Base-by-base conservation (phyloP, 495 filamentous ascomycete genomes). In the Lophiotrema nucula region DNA sequence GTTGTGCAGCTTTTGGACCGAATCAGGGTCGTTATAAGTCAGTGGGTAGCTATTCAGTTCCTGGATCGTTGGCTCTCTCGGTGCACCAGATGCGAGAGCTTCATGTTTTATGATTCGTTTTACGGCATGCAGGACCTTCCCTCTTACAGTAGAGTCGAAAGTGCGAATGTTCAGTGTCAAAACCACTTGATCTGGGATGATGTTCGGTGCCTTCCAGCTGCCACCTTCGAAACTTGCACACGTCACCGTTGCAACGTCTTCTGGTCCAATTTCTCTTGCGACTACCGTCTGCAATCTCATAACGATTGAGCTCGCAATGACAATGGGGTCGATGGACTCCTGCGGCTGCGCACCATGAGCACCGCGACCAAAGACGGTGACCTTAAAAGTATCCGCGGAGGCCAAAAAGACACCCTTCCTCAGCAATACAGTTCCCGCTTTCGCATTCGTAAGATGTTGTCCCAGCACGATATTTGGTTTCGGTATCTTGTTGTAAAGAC, bases 381-480 rank as follows among this genome's bases (percentile, higher is more conserved):
- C 23, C n/a, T 53, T 53, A 21, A 41, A 21, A 12, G 24, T 53
- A 26, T 53, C 50, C 13, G 50, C 33, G 8, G 24, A 13, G 1
- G 50, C 33, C 19, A 43, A 21, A n/a, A 39, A 18, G n/a, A 37
- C 26, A 2, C 50, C 50, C 12, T 18, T 2, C 8, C 16, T 51
- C 25, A 47, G 16, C 12, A 23, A 47, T 22, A 47, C 43, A 24
- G 6, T 26, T 11, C 75, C 75, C 6, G 71, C 53, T 15, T 51
- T 49, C 8, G 56, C 35, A 1, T 72, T 58, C 60, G 74, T 70
- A 2, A 85, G 77, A 70, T 87, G 83, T 45, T 78, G 76, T 6
- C 80, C 80, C n/a, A 87, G 69, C 0, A 83, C 77, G 8, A 83
- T 55, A 55, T 84, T 79, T 2, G 83, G 84, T 13, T 73, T 50